Evolutionary conservation across 768 basidiomycete species (phyloP), one percentile per base, ranked within the genome.

Genomic region (Symmetrospora coprosmae): DNA sequence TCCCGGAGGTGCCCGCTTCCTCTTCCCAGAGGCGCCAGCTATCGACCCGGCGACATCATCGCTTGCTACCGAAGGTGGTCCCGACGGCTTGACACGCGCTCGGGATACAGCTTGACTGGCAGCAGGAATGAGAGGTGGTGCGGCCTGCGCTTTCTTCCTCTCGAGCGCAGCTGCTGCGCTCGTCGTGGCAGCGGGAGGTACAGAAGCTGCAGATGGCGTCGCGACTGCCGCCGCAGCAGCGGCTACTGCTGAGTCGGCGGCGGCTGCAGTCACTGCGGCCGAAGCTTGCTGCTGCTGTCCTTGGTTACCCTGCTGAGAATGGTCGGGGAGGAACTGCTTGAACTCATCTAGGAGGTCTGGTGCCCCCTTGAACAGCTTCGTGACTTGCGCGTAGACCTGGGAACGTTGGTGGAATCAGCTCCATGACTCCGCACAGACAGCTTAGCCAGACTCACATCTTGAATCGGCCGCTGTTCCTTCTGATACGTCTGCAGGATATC

Each of bases 381-480:
- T 67, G 2, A 70, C 69, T 35, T 67, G 66, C 4, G 66, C 51
- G 46, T 70, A 68, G 49, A 70, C 68, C 68, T 62, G 28, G 23
- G 35, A 4, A 28, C 56, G 19, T 25, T 21, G n/a, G 72, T 3
- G 76, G 75, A 30, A 64, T n/a, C n/a, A 5, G 47, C 14, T 39
- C 38, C 17, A 37, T 34, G 21, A 17, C 46, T 23, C 52, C 7
- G 31, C 27, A 14, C 56, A 46, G 53, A 60, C 30, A 61, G 27
- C 23, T 60, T 41, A 56, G 39, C 27, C 47, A 56, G 28, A 47
- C 80, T 80, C 58, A 78, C 75, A 61, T 80, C 78, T 43, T 77
- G 75, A 35, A 78, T 77, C 19, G 72, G 67, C 46, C 80, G 71
- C 61, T 82, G 79, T 65, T 91, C 76, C 52, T 73, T 72, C 65